Evolutionary conservation across 2,329 filamentous ascomycete species (phyloP).

Genomic region (Xenosphaeropsis pyriputrescens): DNA sequence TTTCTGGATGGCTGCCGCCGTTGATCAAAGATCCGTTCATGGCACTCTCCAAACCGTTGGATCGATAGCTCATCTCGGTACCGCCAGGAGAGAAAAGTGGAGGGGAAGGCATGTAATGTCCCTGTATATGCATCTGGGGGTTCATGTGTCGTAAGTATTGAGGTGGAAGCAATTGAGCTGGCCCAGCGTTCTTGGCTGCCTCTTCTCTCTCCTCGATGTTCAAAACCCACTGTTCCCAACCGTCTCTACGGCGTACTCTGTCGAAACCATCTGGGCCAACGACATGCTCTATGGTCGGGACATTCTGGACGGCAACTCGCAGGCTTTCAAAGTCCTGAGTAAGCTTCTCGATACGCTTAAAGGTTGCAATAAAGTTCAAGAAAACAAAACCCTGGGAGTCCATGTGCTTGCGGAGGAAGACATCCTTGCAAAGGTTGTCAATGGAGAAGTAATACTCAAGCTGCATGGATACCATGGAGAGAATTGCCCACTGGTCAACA

Average conservation of each 20-base stretch:
- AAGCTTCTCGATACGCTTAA: constrained; percentile 68
- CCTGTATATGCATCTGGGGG: constrained; percentile 9
- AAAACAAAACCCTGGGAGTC: constrained; percentile 87
- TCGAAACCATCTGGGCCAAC: constrained; percentile 65
- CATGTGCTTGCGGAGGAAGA: constrained; percentile 81
- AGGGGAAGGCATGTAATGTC: constrained; percentile 14
- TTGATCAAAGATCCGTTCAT: constrained; percentile 8
- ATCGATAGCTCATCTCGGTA: constrained; percentile 8
- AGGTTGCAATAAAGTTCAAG: constrained; percentile 65
- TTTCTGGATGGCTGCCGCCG: constrained; percentile 23
- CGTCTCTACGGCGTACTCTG: constrained; percentile 57
- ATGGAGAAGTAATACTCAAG: constrained; percentile 95
- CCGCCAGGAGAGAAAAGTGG: constrained; percentile 16
- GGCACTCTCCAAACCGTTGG: constrained; percentile 1
- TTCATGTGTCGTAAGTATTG: constrained; percentile 11
- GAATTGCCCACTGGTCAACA: constrained; percentile 36
- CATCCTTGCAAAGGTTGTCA: constrained; percentile 88
- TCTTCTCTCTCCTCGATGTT: constrained; percentile 56
- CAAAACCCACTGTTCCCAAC: constrained; percentile 71
- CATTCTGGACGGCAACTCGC: constrained; percentile 60
- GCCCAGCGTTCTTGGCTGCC: constrained; percentile 60
- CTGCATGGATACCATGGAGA: constrained; percentile 27
- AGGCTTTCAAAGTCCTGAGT: constrained; percentile 61
- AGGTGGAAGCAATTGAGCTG: constrained; percentile 22
- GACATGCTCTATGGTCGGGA: constrained; percentile 59